These are phyloP conservation scores for Nemania diffusa DNA, from an alignment of 2,329 filamentous ascomycete genomes.

Conservation along the genomic window DNA sequence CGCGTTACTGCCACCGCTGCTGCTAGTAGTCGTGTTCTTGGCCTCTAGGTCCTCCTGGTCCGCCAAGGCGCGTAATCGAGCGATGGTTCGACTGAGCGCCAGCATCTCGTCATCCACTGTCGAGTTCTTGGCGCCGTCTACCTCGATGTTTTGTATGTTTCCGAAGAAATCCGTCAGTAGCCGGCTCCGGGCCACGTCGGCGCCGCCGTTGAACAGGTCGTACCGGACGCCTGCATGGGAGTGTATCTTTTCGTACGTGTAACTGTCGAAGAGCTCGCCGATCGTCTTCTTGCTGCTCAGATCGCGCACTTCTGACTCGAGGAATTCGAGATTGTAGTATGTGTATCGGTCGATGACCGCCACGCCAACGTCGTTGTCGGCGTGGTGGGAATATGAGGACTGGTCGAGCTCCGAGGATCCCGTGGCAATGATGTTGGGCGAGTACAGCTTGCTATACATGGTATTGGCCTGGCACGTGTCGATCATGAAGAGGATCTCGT, in stretches of 20 bases:
- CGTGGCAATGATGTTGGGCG: slow-evolving; percentile 96
- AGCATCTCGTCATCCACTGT: slow-evolving; percentile 78
- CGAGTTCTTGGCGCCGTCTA: slow-evolving; percentile 71
- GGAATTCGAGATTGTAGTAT: slow-evolving; percentile 97
- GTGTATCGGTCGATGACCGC: slow-evolving; percentile 99
- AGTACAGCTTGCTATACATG: slow-evolving; percentile 99
- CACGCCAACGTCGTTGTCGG: slow-evolving; percentile 96
- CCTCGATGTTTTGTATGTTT: slow-evolving; percentile 96
- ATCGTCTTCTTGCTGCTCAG: slow-evolving; percentile 88
- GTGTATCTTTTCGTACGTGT: slow-evolving; percentile 94
- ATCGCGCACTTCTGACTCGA: slow-evolving; percentile 89
- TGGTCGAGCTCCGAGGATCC: slow-evolving; percentile 97
- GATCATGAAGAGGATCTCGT: slow-evolving; percentile 99
- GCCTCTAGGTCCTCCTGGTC: slow-evolving; percentile 55
- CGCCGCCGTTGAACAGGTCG: slow-evolving; percentile 91
- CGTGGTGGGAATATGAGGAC: slow-evolving; percentile 96
- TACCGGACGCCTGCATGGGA: slow-evolving; percentile 91
- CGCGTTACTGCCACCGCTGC: too few relatives aligned
- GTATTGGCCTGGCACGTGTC: slow-evolving; percentile 99
- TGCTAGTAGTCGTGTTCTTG: slow-evolving; percentile 45
- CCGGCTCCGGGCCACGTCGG: slow-evolving; percentile 78
- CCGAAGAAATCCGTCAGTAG: slow-evolving; percentile 97
- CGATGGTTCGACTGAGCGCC: slow-evolving; percentile 76
- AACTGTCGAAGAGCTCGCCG: slow-evolving; percentile 95
- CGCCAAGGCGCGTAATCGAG: slow-evolving; percentile 61